Percentiles rank a stretch among this genome's conserved stretches.
These are phyloP conservation scores for Xylariales sp. DNA, from an alignment of 2,329 filamentous ascomycete genomes.

Conservation along the genomic window DNA sequence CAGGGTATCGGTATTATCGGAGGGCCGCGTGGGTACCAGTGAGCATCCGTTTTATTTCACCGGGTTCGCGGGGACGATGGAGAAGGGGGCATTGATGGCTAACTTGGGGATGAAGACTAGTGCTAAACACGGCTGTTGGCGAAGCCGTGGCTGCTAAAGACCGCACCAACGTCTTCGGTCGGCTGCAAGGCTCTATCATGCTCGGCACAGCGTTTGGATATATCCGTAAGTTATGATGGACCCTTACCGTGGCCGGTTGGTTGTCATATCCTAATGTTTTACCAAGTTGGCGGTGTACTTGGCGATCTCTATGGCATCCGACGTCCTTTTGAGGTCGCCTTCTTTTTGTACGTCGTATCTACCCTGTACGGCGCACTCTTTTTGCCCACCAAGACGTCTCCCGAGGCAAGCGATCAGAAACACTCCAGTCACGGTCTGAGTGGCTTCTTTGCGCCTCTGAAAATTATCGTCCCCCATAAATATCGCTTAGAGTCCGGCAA, in stretches of 20 bases:
- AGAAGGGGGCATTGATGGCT: neutral
- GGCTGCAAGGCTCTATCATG: conserved; percentile 73
- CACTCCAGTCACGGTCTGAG: conserved; percentile 54
- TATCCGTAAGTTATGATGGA: conserved; percentile 55
- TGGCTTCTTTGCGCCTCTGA: conserved; percentile 72
- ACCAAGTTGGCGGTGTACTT: conserved; percentile 69
- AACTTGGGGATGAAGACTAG: conserved; percentile 53
- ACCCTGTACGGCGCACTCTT: conserved; percentile 56
- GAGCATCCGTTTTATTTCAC: neutral
- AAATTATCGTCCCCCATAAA: conserved; percentile 68
- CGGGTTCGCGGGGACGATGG: neutral
- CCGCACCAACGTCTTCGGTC: conserved; percentile 72
- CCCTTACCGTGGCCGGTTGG: neutral
- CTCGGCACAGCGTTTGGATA: conserved; percentile 74
- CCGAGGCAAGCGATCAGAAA: conserved; percentile 37
- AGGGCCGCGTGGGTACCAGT: conserved; percentile 75
- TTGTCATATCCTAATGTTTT: neutral
- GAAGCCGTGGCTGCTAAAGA: conserved; percentile 70
- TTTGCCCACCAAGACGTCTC: conserved; percentile 53
- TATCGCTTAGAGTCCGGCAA: conserved; percentile 64
- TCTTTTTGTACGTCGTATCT: conserved; percentile 64
- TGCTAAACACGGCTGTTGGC: conserved; percentile 75
- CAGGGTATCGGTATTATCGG: conserved; percentile 76
- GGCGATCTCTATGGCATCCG: conserved; percentile 72
- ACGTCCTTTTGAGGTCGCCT: conserved; percentile 73